A percentile compares a stretch with the other conserved stretches of the same genome.
These are phyloP conservation scores for Podaxis mareebaensis DNA, from an alignment of 768 basidiomycete genomes.

Conservation along the genomic window DNA sequence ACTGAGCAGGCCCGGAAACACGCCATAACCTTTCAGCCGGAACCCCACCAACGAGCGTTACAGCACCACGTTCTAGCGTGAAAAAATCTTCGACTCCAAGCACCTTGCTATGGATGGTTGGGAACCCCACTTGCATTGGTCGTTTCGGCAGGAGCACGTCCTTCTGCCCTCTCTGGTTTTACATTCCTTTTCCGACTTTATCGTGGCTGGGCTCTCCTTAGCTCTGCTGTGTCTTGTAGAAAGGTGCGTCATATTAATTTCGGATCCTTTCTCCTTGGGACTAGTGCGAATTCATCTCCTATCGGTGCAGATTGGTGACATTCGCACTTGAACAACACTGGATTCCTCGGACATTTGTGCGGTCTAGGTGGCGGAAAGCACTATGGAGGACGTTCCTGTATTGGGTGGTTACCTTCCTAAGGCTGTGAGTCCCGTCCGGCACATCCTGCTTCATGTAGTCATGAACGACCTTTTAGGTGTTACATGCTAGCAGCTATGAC, in stretches of 20 bases:
- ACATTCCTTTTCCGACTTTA: slow-evolving; percentile 48
- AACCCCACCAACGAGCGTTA: too few species aligned
- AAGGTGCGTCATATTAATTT: slow-evolving; percentile 41
- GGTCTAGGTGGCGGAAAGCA: slow-evolving; percentile 45
- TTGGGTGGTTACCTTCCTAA: slow-evolving; percentile 54
- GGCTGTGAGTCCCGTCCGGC: slow-evolving; percentile 47
- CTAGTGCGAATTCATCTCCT: background rate
- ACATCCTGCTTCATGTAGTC: background rate
- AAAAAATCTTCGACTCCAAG: too few species aligned
- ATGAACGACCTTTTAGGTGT: slow-evolving; percentile 36
- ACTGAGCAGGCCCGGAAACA: too few species aligned
- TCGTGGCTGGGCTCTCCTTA: slow-evolving; percentile 46
- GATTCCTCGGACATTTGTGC: slow-evolving; percentile 40
- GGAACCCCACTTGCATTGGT: slow-evolving; percentile 41
- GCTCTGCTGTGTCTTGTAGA: slow-evolving; percentile 52
- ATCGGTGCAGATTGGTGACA: slow-evolving; percentile 44
- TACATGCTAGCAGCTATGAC: slow-evolving; percentile 80
- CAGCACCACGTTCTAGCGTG: too few species aligned
- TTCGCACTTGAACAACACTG: slow-evolving; percentile 50
- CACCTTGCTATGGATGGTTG: slow-evolving; percentile 20
- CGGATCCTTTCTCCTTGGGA: too few species aligned
- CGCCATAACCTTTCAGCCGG: too few species aligned
- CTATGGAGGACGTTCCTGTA: slow-evolving; percentile 58
- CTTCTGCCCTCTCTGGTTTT: slow-evolving; percentile 42
- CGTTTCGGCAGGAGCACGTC: slow-evolving; percentile 38